Evolutionary conservation across 1,139 yeast genomes (phyloP).

Genomic region (Sugiyamaella grinbergsii): DNA sequence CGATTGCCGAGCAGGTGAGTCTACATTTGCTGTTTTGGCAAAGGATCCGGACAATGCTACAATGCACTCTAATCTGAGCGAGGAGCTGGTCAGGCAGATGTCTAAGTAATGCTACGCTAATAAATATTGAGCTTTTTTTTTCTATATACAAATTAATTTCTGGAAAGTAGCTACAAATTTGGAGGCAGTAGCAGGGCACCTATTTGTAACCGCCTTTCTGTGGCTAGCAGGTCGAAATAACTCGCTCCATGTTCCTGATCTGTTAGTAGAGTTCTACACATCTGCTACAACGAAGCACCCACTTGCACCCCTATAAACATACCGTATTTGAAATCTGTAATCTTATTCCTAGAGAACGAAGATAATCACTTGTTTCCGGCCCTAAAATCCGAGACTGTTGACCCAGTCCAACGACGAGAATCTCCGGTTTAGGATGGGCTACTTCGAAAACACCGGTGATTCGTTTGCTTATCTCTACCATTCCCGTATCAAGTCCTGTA

Average conservation of each 20-base stretch:
- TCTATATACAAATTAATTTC: slow-evolving; percentile 1
- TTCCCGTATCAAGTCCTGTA: slow-evolving; percentile 41
- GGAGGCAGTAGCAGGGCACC: slow-evolving; percentile 76
- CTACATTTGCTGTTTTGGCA: not conserved
- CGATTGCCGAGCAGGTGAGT: slow-evolving; percentile 10
- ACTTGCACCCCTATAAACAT: too few relatives aligned
- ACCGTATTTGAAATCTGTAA: slow-evolving; percentile 66
- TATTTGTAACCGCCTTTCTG: slow-evolving; percentile 73
- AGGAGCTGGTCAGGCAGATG: slow-evolving; percentile 10
- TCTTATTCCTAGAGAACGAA: slow-evolving; percentile 64
- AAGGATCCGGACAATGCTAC: slow-evolving; percentile 4
- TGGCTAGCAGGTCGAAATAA: slow-evolving; percentile 72
- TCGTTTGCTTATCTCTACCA: slow-evolving; percentile 43
- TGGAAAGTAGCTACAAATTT: slow-evolving; percentile 47
- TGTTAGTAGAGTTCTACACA: slow-evolving; percentile 5
- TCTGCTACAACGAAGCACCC: too few relatives aligned
- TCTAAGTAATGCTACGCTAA: not conserved
- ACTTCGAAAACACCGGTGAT: slow-evolving; percentile 55
- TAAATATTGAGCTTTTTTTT: not conserved
- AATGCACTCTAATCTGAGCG: slow-evolving; percentile 6
- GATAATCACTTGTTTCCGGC: slow-evolving; percentile 52
- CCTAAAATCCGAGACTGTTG: slow-evolving; percentile 62
- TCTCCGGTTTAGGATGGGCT: slow-evolving; percentile 76
- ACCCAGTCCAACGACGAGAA: slow-evolving; percentile 72
- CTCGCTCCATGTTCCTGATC: slow-evolving; percentile 59